Base-by-base conservation (phyloP, 179 eudicot species). In the Pouteria campechiana region DNA sequence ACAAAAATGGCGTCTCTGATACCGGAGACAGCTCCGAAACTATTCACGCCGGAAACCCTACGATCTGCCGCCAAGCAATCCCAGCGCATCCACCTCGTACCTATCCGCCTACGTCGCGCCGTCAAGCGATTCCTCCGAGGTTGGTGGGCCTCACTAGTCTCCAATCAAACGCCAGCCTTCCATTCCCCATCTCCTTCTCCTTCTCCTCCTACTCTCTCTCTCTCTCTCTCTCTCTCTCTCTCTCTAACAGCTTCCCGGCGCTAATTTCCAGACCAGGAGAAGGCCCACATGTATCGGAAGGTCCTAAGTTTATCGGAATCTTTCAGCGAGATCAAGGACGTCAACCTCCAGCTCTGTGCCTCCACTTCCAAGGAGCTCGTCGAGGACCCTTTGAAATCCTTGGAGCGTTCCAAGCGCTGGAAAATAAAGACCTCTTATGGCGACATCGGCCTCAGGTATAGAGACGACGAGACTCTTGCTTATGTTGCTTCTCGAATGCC, bases 401-500 rank as follows among this genome's bases (percentile, higher is more conserved):
- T 52, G 55, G 81, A 66, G 5, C 50, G 59, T 25, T 71, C 97
- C 2, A 70, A 85, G 71, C 55, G 95, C 49, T 85, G 95, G 95
- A 89, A 85, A 53, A 58, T 81, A 7, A 74, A 58, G 60, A 73
- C 73, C 55, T 41, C 58, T 2, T 84, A 81, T 44, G 95, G 95
- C n/a, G 97, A 81, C 40, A 60, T 55, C 14, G 95, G 95, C 2
- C 54, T 85, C 25, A 68, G 60, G 37, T 85, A 81, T 61, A 61
- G 61, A 4, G 85, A 85, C 30, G 79, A 84, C 37, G 72, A 84
- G 36, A 56, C 79, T 4, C 49, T 41, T 15, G 95, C 95, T 21
- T 81, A 84, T 55, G 79, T 84, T 8, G 95, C 95, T n/a, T 54
- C 87, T 29, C 71, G 92, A 7, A 81, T 81, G 95, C 95, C 92